Evolutionary conservation across 371 early-diverging fungal genomes (phyloP), one percentile per base, ranked within the genome.

Genomic region (Batkoa obscura): DNA sequence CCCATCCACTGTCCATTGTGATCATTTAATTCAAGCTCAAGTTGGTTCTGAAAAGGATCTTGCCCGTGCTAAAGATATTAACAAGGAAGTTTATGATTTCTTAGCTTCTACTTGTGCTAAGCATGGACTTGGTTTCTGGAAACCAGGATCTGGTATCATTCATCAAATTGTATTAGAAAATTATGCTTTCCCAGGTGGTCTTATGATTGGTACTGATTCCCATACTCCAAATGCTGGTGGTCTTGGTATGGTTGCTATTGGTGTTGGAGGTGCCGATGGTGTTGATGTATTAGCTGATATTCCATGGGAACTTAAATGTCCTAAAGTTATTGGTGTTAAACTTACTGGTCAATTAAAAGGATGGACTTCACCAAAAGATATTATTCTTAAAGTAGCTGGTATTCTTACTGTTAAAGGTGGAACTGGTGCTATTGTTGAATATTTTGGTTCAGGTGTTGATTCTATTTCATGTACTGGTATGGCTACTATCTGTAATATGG

Each of bases 91-190:
- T 41, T 96, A 93, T 71, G 88, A 93, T 67, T 94, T 94, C 65
- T 70, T 96, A 62, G 72, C 84, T 55, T 73, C 86, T 48, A 76
- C 85, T 61, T 79, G 83, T 58, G 84, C 84, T 60, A 94, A 94
- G 74, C 94, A 91, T 74, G 81, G 84, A 58, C 80, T 96, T 62
- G 94, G 90, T 51, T 96, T 96, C 77, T 96, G 95, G 95, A 76
- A 71, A 55, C 95, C 95, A 13, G 96, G 96, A n/a, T 87, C 88
- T 46, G 95, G 95, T 63, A 96, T 94, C 65, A 96, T 96, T 67
- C 96, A 96, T 71, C 96, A 96, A 72, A 91, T 94, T 66, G 83
- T 96, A 48, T 75, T 96, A 46, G 95, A 95, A 67, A 94, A 95
- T 79, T 95, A 95, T 67, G 94, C 96, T 50, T 89, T 90, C 72